phyloP scores from a whole-genome alignment of 306 rosid genomes.

The Dalbergia oliveri region DNA sequence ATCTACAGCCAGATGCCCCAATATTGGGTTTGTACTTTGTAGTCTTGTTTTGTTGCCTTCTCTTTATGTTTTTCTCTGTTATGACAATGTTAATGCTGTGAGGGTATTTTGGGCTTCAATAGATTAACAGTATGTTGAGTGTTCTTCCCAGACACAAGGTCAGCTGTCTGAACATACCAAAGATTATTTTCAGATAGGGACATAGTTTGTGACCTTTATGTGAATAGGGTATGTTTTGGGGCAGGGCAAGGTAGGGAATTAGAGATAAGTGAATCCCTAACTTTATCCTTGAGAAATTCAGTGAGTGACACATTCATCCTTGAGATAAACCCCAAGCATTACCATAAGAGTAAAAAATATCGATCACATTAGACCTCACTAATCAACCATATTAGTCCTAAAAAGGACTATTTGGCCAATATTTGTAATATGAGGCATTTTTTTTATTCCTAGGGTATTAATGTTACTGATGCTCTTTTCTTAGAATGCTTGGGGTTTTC shows the following conservation, averaged over 20 bases:
- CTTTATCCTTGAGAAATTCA: not conserved
- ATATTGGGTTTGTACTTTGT: slow-evolving; percentile 25
- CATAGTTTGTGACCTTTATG: not conserved
- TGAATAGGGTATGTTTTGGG: not conserved
- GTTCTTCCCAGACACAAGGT: not conserved
- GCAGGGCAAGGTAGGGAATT: not conserved
- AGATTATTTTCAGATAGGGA: not conserved
- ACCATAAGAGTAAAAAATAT: not conserved
- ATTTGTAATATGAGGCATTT: too few relatives aligned
- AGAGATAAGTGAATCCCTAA: not conserved
- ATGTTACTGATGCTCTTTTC: not conserved
- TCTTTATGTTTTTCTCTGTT: not conserved
- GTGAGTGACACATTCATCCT: not conserved
- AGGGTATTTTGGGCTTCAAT: not conserved
- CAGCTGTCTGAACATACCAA: not conserved
- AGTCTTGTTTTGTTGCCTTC: not conserved
- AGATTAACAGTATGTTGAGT: slow-evolving; percentile 3
- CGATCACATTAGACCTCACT: not conserved
- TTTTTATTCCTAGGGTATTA: not conserved
- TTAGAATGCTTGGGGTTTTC: not conserved
- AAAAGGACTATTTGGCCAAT: not conserved
- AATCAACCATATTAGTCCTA: not conserved
- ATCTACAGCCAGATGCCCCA: not conserved
- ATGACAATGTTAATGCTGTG: not conserved
- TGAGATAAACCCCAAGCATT: not conserved